Base-by-base conservation (phyloP, 2,329 filamentous ascomycete species). In the Curvularia sp. region DNA sequence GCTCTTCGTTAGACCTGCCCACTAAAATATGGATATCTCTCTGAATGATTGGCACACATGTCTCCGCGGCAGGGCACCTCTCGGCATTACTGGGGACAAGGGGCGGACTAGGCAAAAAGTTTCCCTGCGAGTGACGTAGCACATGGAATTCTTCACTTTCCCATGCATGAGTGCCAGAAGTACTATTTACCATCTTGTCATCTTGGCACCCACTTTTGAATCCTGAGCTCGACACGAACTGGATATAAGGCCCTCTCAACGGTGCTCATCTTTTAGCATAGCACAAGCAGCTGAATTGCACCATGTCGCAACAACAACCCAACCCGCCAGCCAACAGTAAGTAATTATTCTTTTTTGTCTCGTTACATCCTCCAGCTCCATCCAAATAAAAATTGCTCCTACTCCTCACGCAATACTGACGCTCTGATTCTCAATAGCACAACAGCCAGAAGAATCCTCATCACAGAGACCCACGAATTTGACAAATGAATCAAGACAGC, bases 111-210 rank as follows among this genome's bases (percentile, higher is more conserved):
- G 52, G 60, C 45, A 64, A 65, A 49, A 63, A 55, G 21, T 48
- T 60, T 65, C 56, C 50, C 45, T 48, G 43, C 49, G 28, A 51
- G 63, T 70, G 64, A 70, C 64, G 62, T 68, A 59, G 52, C 50
- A 25, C 49, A 70, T 68, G 58, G 59, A 64, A 67, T 67, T 70
- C 58, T 58, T 59, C 36, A 61, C 51, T 64, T 68, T 60, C 51
- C 59, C 60, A 64, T 67, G 50, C 49, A 48, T 21, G 12, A 45
- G 32, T 51, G 18, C n/a, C 53, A 43, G 49, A 47, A 21, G 28
- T 30, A 15, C 49, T 25, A 34, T 53, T 51, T 41, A 39, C 46
- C 49, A 57, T 42, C 39, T 39, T 41, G 27, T 32, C n/a, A 49
- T 39, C 30, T 48, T 30, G 32, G 12, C 12, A 32, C 21, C 13